Evolutionary conservation across 2,329 filamentous ascomycete genomes (phyloP), one percentile per base, ranked within the genome.

Genomic region (Lecanicillium sp.): DNA sequence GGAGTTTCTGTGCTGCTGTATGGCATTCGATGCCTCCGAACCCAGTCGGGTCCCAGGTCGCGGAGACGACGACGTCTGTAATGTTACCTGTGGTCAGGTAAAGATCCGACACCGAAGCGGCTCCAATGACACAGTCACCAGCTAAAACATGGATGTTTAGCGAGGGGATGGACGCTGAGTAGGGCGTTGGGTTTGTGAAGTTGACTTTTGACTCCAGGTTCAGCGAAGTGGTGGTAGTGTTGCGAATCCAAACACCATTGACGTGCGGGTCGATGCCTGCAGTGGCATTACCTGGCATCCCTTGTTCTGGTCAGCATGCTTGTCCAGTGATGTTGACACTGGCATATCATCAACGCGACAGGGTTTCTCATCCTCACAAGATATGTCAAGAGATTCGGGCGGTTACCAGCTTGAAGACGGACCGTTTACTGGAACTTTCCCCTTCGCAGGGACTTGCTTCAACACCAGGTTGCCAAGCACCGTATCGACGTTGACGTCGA

Each of bases 381-480:
- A 25, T 25, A 25, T 25, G 22, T 25, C 22, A 25, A 25, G 22
- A 7, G 7, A 25, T 11, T 25, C 22, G 41, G 43, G 42, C 45
- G 47, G 51, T 50, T 58, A 61, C 54, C 56, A 58, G 67, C 73
- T 68, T 64, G 70, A 71, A 63, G 71, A 87, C 89, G 79, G 82
- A 95, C 88, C 85, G 77, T 94, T 94, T 68, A 97, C 78, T 63
- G 85, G 85, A 56, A 98, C 81, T 54, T 81, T 77, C 51, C 92
- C 89, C 68, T 88, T 74, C 59, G 79, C 87, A 34, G 90, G 90
- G 53, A 98, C 83, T 49, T 83, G 79, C 60, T 86, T 87, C 52
- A 97, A 68, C 39, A 83, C 74, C 54, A 97, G 76, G 49, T 81
- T 70, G 35, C 92, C 92, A 46, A 98, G 70, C 18, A 84, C 81